These are phyloP conservation scores for Serendipita indica DNA, from an alignment of 768 basidiomycete genomes.

Conservation along the genomic window DNA sequence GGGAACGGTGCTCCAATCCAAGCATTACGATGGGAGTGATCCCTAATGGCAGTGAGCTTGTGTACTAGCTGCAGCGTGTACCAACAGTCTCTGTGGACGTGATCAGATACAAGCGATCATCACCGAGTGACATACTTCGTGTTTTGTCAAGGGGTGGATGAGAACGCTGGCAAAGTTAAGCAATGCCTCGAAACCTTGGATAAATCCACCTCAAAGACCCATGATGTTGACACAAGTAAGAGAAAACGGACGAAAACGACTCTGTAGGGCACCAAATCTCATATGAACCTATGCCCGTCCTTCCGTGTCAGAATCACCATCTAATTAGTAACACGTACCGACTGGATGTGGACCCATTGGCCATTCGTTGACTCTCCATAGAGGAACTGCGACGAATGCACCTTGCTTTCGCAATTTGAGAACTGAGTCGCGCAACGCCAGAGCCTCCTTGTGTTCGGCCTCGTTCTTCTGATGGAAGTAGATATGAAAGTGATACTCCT, in stretches of 20 bases:
- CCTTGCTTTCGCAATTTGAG: conserved; percentile 56
- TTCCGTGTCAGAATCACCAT: not conserved
- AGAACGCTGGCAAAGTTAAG: conserved; percentile 37
- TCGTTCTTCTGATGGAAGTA: conserved; percentile 61
- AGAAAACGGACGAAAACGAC: conserved; percentile 62
- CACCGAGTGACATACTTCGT: conserved; percentile 34
- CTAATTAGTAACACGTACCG: conserved; percentile 29
- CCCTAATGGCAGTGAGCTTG: conserved; percentile 26
- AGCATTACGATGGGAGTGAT: conserved; percentile 52
- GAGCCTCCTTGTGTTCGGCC: conserved; percentile 45
- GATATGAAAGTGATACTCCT: conserved; percentile 38
- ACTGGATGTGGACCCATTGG: conserved; percentile 67
- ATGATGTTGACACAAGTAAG: conserved; percentile 53
- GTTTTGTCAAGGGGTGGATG: conserved; percentile 58
- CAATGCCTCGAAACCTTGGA: not conserved
- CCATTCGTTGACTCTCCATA: conserved; percentile 50
- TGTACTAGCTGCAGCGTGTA: not conserved
- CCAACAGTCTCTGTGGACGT: conserved; percentile 34
- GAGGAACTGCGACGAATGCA: conserved; percentile 65
- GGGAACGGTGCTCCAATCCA: conserved; percentile 65
- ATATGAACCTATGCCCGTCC: conserved; percentile 42
- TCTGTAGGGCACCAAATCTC: conserved; percentile 69
- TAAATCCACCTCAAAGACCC: conserved; percentile 44
- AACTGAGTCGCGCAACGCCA: conserved; percentile 56
- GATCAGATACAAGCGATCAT: not conserved